Conservation (phyloP, 1,284 basidiomycete species). For the Crucibulum cyathiforme region DNA sequence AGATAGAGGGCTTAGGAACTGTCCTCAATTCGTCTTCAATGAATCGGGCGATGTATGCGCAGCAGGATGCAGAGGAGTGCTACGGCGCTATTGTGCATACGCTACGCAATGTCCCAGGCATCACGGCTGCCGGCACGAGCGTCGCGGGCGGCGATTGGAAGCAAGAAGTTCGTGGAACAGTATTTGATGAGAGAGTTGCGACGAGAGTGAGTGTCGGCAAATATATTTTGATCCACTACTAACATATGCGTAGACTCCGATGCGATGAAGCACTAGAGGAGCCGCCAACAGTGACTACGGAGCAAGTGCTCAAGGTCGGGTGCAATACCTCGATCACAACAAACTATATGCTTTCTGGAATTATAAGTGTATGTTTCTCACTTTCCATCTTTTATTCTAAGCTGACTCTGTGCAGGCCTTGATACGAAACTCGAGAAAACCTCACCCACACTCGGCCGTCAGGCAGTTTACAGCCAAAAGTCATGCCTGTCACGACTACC, state of each 20-base stretch:
- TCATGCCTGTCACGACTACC: slow-evolving; percentile 88
- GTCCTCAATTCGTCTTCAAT: slow-evolving; percentile 1
- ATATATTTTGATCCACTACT: neutral
- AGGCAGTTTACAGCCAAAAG: slow-evolving; percentile 85
- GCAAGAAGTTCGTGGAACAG: slow-evolving; percentile 79
- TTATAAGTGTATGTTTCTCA: slow-evolving; percentile 74
- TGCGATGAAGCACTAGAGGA: slow-evolving; percentile 87
- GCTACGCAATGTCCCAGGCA: slow-evolving; percentile 68
- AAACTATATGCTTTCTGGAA: slow-evolving; percentile 90
- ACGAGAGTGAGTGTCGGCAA: slow-evolving; percentile 68
- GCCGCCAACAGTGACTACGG: slow-evolving; percentile 64
- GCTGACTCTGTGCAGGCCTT: slow-evolving; percentile 62
- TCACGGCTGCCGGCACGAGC: slow-evolving; percentile 27
- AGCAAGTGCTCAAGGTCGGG: slow-evolving; percentile 87
- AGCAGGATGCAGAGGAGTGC: slow-evolving; percentile 98
- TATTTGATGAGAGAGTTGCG: slow-evolving; percentile 85
- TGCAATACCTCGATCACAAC: slow-evolving; percentile 90
- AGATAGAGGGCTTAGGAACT: neutral
- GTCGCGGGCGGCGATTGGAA: slow-evolving; percentile 27
- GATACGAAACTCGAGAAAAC: slow-evolving; percentile 88
- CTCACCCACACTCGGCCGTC: slow-evolving; percentile 79
- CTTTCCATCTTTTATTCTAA: neutral
- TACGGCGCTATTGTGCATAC: slow-evolving; percentile 87
- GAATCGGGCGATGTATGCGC: slow-evolving; percentile 62
- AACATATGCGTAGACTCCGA: slow-evolving; percentile 58